Evolutionary conservation across 2,329 filamentous ascomycete species (phyloP).

Genomic region (Ophiocordyceps robertsii): DNA sequence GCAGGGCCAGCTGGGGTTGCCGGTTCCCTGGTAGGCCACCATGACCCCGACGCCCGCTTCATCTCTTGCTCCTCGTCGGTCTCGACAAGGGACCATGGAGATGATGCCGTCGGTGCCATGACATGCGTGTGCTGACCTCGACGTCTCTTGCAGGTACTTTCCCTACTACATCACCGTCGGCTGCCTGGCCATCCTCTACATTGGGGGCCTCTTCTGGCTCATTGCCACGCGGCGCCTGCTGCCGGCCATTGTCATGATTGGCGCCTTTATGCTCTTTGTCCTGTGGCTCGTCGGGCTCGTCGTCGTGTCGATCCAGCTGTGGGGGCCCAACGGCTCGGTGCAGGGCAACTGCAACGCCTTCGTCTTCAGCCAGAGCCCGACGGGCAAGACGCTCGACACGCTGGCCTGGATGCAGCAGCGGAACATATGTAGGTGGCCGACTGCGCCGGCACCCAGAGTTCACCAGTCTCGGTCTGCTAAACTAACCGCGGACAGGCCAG

Average conservation of each 20-base stretch:
- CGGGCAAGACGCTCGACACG: slow-evolving; percentile 37
- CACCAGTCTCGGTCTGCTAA: not conserved
- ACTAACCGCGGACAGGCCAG: slow-evolving; percentile 35
- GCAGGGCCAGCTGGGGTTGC: slow-evolving; percentile 39
- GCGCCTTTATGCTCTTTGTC: slow-evolving; percentile 51
- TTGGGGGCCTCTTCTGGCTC: slow-evolving; percentile 49
- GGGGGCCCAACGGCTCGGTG: slow-evolving; percentile 45
- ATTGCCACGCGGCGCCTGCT: slow-evolving; percentile 48
- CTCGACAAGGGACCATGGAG: not conserved
- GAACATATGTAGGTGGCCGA: slow-evolving; percentile 41
- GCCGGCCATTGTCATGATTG: slow-evolving; percentile 48
- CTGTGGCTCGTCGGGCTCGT: slow-evolving; percentile 56
- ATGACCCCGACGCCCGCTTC: not conserved
- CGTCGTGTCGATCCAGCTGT: slow-evolving; percentile 48
- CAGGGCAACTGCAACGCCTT: slow-evolving; percentile 44
- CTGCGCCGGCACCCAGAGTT: not conserved
- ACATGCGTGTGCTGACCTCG: not conserved
- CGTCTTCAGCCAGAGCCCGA: slow-evolving; percentile 37
- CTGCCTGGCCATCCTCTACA: slow-evolving; percentile 50
- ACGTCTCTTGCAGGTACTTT: slow-evolving; percentile 42
- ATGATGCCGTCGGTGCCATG: too few relatives aligned
- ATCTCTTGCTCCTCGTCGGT: too few relatives aligned
- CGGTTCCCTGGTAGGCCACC: slow-evolving; percentile 44
- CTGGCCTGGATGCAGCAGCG: slow-evolving; percentile 51
- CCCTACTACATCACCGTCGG: slow-evolving; percentile 49